Evolutionary conservation across 768 basidiomycete species (phyloP).

Genomic region (Leccinum imitatum): DNA sequence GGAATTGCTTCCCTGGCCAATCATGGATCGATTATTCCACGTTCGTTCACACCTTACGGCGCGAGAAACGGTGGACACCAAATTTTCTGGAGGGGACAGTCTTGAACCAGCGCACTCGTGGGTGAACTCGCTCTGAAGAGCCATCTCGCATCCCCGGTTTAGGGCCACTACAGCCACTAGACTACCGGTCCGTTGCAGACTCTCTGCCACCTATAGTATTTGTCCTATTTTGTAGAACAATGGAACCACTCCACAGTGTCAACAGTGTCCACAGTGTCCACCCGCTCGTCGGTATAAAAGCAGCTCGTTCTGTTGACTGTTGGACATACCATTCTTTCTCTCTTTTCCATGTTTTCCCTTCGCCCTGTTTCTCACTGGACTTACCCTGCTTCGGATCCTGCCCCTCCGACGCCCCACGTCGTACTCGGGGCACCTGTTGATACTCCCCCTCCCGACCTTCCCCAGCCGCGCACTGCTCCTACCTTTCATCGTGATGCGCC

Average conservation of each 20-base stretch:
- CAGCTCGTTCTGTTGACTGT: neutral
- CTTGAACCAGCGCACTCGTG: conserved; percentile 90
- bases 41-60: conserved; percentile 60
- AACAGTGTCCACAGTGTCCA: too few species aligned
- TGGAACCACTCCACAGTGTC: neutral
- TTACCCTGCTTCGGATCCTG: neutral
- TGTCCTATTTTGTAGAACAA: neutral
- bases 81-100: conserved; percentile 94
- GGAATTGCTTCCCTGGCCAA: conserved; percentile 92
- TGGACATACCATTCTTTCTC: neutral
- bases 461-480: neutral
- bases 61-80: conserved; percentile 71
- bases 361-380: neutral
- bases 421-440: neutral
- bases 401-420: conserved; percentile 12
- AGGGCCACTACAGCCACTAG: conserved; percentile 81
- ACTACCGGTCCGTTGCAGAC: conserved; percentile 39
- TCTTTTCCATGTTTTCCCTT: neutral
- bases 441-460: conserved; percentile 12
- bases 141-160: conserved; percentile 79
- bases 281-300: conserved; percentile 12
- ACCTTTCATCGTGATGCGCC: conserved; percentile 7
- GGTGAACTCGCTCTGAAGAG: conserved; percentile 52
- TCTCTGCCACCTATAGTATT: neutral
- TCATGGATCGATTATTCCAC: conserved; percentile 86